Percentiles rank a stretch among this genome's conserved stretches.
These are phyloP conservation scores for Candida tallmaniae DNA, from an alignment of 805 yeast species.

Conservation along the genomic window DNA sequence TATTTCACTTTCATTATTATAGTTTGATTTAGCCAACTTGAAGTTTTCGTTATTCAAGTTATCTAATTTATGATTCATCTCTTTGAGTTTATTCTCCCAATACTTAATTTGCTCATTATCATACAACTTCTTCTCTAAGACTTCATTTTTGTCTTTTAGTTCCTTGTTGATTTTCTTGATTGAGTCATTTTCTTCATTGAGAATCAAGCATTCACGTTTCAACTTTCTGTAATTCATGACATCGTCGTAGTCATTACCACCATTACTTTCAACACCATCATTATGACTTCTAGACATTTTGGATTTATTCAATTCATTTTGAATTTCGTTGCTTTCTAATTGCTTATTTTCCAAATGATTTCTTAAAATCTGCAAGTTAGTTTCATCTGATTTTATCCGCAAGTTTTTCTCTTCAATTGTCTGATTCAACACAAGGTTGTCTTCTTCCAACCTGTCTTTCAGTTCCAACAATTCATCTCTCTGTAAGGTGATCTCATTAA, in stretches of 20 bases:
- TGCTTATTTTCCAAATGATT: slow-evolving; percentile 32
- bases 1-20: slow-evolving; percentile 47
- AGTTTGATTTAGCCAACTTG: slow-evolving; percentile 48
- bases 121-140: slow-evolving; percentile 45
- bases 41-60: slow-evolving; percentile 43
- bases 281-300: slow-evolving; percentile 19
- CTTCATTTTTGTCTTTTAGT: slow-evolving; percentile 41
- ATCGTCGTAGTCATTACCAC: no score
- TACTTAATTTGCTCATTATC: slow-evolving; percentile 51
- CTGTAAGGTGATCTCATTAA: slow-evolving; percentile 58
- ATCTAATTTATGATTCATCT: slow-evolving; percentile 48
- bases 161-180: slow-evolving; percentile 52
- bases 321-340: slow-evolving; percentile 27
- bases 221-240: slow-evolving; percentile 31
- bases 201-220: slow-evolving; percentile 49
- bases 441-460: slow-evolving; percentile 27
- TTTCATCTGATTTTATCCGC: slow-evolving; percentile 21
- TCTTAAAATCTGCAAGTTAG: slow-evolving; percentile 27
- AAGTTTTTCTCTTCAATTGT: slow-evolving; percentile 22
- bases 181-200: slow-evolving; percentile 65
- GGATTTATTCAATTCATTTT: slow-evolving; percentile 32
- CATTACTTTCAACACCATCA: no score
- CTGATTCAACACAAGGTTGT: slow-evolving; percentile 22
- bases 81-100: slow-evolving; percentile 55
- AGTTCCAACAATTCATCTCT: slow-evolving; percentile 53